phyloP scores from a whole-genome alignment of 2,329 filamentous ascomycete species.

The Cladosporium sp. region DNA sequence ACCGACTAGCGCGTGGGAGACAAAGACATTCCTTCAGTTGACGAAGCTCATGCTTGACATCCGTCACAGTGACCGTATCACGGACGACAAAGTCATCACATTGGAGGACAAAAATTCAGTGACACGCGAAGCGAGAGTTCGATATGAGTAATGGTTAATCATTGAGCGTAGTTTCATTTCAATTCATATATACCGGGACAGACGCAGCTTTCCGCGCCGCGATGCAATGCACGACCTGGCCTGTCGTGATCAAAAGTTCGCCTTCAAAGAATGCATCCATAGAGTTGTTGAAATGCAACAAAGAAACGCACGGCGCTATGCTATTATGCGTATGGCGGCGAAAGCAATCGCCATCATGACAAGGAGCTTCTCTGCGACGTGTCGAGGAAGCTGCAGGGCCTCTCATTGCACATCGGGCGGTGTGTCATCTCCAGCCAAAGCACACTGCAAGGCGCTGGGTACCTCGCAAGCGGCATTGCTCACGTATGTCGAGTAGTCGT shows the following conservation, averaged over 20 bases:
- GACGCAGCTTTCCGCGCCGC: neutral
- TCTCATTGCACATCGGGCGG: neutral
- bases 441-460: slow-evolving; percentile 6
- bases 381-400: neutral
- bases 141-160: neutral
- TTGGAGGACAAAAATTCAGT: no score
- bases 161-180: slow-evolving; percentile 9
- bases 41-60: no score
- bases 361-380: no score
- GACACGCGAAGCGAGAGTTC: no score
- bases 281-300: no score
- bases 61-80: no score
- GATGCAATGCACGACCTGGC: neutral
- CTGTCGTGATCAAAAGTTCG: no score
- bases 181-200: neutral
- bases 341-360: no score
- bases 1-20: neutral
- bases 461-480: neutral
- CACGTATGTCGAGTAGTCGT: neutral
- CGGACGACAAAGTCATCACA: no score
- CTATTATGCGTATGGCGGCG: neutral
- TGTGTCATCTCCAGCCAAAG: neutral
- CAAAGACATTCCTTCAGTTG: no score
- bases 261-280: no score
- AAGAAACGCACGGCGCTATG: no score